phyloP scores from a whole-genome alignment of 805 yeast genomes.

The Ogataea henricii region DNA sequence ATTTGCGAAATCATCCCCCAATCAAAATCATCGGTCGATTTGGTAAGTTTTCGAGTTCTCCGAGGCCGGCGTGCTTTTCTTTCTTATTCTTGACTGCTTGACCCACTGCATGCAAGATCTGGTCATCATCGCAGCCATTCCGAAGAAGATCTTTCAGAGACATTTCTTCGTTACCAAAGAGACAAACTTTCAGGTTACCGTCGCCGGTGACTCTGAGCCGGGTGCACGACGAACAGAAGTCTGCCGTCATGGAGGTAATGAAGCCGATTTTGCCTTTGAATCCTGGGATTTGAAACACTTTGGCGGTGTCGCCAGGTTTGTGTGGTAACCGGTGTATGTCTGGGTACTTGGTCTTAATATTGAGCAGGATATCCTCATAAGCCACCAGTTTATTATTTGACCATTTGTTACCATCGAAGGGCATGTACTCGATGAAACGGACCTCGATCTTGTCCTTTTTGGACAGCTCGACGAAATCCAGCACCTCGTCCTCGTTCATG shows the following conservation, averaged over 20 bases:
- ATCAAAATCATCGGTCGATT: slow-evolving; percentile 59
- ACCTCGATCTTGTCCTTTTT: slow-evolving; percentile 44
- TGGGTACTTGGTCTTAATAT: slow-evolving; percentile 37
- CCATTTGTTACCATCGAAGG: slow-evolving; percentile 60
- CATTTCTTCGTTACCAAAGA: slow-evolving; percentile 54
- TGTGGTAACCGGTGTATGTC: slow-evolving; percentile 24
- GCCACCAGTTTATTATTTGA: slow-evolving; percentile 45
- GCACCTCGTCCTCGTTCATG: slow-evolving; percentile 52
- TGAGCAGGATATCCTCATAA: slow-evolving; percentile 44
- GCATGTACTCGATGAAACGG: slow-evolving; percentile 60
- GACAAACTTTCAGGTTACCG: slow-evolving; percentile 56
- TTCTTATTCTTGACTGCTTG: slow-evolving; percentile 48
- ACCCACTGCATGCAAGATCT: slow-evolving; percentile 43
- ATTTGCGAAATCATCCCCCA: slow-evolving; percentile 44
- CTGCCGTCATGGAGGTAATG: slow-evolving; percentile 57
- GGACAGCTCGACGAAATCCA: slow-evolving; percentile 47
- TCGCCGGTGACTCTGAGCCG: slow-evolving; percentile 52
- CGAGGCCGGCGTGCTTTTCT: slow-evolving; percentile 54
- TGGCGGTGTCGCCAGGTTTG: slow-evolving; percentile 51
- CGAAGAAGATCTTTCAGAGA: slow-evolving; percentile 48
- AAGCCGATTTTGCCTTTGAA: slow-evolving; percentile 50
- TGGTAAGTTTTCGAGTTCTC: slow-evolving; percentile 45
- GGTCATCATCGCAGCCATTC: slow-evolving; percentile 36
- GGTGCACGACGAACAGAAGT: slow-evolving; percentile 55
- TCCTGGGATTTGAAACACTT: slow-evolving; percentile 44